Base-by-base conservation (phyloP, 495 filamentous ascomycete genomes). In the Hyphodiscus hymeniophilus region DNA sequence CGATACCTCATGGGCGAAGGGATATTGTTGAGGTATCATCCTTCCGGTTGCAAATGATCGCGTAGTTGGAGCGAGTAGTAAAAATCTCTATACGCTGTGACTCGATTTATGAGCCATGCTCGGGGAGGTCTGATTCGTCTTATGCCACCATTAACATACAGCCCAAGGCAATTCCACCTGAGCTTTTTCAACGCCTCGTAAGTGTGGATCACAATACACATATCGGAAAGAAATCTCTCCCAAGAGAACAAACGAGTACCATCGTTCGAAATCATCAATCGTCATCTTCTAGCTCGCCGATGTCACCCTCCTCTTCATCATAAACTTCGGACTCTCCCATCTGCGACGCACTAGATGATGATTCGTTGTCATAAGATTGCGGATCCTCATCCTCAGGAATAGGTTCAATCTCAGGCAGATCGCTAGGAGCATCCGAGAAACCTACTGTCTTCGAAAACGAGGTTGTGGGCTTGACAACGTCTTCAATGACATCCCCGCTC, bases 401-500 rank as follows among this genome's bases (percentile, higher is more conserved):
- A 38, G 54, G 58, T 23, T 60, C 51, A n/a, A 57, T 31, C 28
- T 51, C 41, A 7, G 38, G 26, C 41, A 57, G 45, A 39, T 44
- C 49, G 13, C 32, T 32, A 15, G 51, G 28, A 24, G 38, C 38
- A 38, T 83, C 76, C 13, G 76, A 72, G 60, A 88, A 89, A 12
- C 82, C 83, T 26, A 89, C 85, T 32, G 72, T 76, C 58, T 87
- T 89, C 26, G 26, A 4, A 5, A 64, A 70, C 2, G 47, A 35
- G 3, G 42, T 23, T 8, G 72, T 65, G 24, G 74, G 63, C 17
- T 73, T 73, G 1, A 64, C 60, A 8, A 61, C 54, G 35, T 79
- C 76, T 34, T 79, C 73, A 26, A 91, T 58, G 1, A 96, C 84
- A 64, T 95, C 94, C 2, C 92, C 92, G 52, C 71, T 77, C 94